Percentiles rank a stretch among this genome's conserved stretches.
Evolutionary conservation across 805 yeast species (phyloP).

Genomic region (Yarrowia deformans): DNA sequence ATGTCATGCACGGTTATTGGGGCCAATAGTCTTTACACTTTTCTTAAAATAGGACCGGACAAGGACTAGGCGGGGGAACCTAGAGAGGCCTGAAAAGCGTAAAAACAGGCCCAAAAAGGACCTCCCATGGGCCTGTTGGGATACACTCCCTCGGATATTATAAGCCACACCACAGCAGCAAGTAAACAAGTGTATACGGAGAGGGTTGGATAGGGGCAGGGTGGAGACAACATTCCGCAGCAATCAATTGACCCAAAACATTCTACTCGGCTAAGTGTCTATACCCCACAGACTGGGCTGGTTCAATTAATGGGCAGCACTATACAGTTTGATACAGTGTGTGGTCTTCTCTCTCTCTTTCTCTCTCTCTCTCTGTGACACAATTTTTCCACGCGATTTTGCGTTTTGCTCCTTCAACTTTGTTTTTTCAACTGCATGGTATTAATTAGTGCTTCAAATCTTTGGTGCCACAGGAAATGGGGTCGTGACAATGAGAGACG

Average conservation of each 20-base stretch:
- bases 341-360: neutral
- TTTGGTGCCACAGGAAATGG: neutral
- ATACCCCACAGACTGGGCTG: slow-evolving; percentile 9
- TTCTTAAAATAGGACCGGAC: slow-evolving; percentile 32
- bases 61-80: slow-evolving; percentile 20
- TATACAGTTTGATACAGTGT: slow-evolving; percentile 5
- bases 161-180: slow-evolving; percentile 6
- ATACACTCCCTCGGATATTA: neutral
- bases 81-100: neutral
- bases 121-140: slow-evolving; percentile 19
- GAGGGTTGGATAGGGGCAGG: too few relatives aligned
- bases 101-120: slow-evolving; percentile 12
- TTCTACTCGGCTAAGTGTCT: too few relatives aligned
- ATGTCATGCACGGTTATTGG: slow-evolving; percentile 31
- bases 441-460: too few relatives aligned
- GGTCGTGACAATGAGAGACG: neutral
- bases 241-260: too few relatives aligned
- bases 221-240: too few relatives aligned
- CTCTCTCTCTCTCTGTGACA: neutral
- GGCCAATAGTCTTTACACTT: neutral
- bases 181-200: neutral
- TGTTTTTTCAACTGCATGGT: neutral
- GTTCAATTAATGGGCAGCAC: slow-evolving; percentile 5
- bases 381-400: neutral
- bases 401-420: neutral